Evolutionary conservation across 2,329 filamentous ascomycete species (phyloP), one percentile per base, ranked within the genome.

Genomic region (Paecilomyces dactylethromorphus): DNA sequence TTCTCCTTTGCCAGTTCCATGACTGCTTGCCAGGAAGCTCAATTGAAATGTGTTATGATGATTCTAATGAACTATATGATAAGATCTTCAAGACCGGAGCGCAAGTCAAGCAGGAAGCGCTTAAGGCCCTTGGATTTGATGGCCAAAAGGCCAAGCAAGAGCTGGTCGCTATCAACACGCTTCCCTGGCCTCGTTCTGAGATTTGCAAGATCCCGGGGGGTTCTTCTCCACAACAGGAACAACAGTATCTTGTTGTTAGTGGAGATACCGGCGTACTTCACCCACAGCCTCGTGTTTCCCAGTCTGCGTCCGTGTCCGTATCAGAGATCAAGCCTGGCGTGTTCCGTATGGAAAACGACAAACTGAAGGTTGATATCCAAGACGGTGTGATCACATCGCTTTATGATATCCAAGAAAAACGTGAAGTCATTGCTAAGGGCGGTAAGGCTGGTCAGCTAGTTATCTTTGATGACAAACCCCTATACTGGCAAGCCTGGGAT

Each of bases 401-500:
- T 1, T 87, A 89, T 69, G 94, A 97, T 73, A 81, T 87, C 49
- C 74, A 81, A 52, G 86, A 84, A 10, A 81, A 88, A 26, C 87
- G 93, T 56, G 92, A 99, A 72, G 76, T 96, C 21, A 84, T 99
- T 54, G 82, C 90, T 2, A 79, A 82, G 60, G 83, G 81, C 31
- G 83, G 84, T 24, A 92, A 92, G 72, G 92, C 89, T 24, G 96
- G 96, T 65, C 92, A 97, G 71, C 85, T 94, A 55, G 92, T 97
- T 63, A 86, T 97, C 24, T 97, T 95, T 68, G 94, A 99, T 69
- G 94, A 99, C 77, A 97, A 97, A 77, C 92, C 92, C 22, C 83
- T 97, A 24, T 96, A 95, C 79, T 97, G 92, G 92, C 91, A 97
- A 76, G 92, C 92, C 2, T 96, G 93, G 92, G 93, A 99, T 73